A percentile compares a stretch with the other conserved stretches of the same genome.
Conservation (phyloP, 352 stramenopile species). For the Phytophthora syringae region DNA sequence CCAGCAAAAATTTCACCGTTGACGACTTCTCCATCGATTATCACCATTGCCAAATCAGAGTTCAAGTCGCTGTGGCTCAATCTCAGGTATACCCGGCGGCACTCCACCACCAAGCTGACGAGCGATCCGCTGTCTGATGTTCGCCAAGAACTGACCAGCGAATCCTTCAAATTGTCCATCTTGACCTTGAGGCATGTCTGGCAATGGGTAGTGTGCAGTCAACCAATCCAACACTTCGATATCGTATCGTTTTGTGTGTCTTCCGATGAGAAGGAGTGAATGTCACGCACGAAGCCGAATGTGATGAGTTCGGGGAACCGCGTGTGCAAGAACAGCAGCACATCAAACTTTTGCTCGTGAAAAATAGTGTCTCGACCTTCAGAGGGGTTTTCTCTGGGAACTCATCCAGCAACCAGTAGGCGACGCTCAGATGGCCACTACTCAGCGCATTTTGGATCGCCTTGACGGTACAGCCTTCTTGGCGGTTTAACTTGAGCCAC, state of each 20-base stretch:
- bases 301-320: background rate
- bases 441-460: background rate
- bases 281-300: background rate
- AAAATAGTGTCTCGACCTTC: background rate
- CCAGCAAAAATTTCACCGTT: too few species aligned
- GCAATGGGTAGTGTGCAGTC: background rate
- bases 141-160: background rate
- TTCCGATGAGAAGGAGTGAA: background rate
- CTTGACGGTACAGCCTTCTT: background rate
- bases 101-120: background rate
- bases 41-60: background rate
- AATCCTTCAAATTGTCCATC: background rate
- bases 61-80: background rate
- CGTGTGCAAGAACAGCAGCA: slow-evolving; percentile 9
- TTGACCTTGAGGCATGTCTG: background rate
- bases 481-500: slow-evolving; percentile 4
- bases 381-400: background rate
- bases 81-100: background rate
- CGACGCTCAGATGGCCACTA: slow-evolving; percentile 1
- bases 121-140: background rate
- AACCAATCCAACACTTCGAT: background rate
- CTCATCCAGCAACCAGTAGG: background rate
- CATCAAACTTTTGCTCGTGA: slow-evolving; percentile 1
- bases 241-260: background rate
- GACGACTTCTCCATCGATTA: too few species aligned